Conservation (phyloP, 139 green algal genomes). For the Marvania coccoides region DNA sequence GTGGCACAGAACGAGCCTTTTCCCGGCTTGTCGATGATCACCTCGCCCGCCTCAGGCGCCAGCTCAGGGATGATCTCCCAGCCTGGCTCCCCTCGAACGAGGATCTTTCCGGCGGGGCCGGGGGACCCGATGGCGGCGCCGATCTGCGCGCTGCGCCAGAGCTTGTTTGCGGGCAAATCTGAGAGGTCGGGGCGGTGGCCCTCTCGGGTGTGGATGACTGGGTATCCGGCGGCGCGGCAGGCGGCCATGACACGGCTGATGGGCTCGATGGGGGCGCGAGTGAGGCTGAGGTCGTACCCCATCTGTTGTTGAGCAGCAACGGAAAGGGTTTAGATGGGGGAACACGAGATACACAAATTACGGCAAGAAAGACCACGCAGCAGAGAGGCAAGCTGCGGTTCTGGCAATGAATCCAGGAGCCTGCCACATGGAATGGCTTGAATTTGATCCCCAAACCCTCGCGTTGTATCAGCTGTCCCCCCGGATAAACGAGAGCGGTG, state of each 20-base stretch:
- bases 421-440: too few relatives aligned
- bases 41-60: conserved; percentile 32
- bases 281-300: conserved; percentile 50
- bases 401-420: too few relatives aligned
- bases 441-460: too few relatives aligned
- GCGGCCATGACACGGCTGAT: conserved; percentile 43
- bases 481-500: too few relatives aligned
- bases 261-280: conserved; percentile 38
- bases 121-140: conserved; percentile 45
- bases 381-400: too few relatives aligned
- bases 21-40: conserved; percentile 60
- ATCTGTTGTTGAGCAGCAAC: too few relatives aligned
- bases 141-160: conserved; percentile 40
- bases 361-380: too few relatives aligned
- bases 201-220: conserved; percentile 59
- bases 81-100: conserved; percentile 45
- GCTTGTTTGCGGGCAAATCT: conserved; percentile 60
- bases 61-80: conserved; percentile 66
- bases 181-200: conserved; percentile 49
- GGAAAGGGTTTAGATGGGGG: too few relatives aligned
- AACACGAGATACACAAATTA: too few relatives aligned
- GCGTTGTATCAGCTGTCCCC: too few relatives aligned
- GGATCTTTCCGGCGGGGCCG: conserved; percentile 39
- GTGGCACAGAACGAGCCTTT: conserved; percentile 55
- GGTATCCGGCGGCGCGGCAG: conserved; percentile 24